Base-by-base conservation (phyloP, 495 filamentous ascomycete species). In the Trichoderma erinaceum region DNA sequence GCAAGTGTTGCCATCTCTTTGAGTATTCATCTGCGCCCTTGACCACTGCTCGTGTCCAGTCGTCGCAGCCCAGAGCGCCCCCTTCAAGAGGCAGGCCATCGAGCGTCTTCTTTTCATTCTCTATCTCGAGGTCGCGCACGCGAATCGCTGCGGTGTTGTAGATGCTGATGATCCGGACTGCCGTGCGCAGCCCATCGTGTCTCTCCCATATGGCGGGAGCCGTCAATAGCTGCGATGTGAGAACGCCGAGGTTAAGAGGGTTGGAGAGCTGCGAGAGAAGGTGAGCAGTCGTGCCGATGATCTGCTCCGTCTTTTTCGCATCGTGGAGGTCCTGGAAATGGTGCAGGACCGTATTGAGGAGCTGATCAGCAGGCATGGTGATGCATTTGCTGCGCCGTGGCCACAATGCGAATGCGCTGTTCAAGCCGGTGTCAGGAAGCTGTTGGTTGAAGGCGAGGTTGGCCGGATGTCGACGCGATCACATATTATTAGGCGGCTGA, bases 161-260 rank as follows among this genome's bases (percentile, higher is more conserved):
- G 70, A 96, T 86, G 75, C 92, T 90, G 70, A 97, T 84, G 70
- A 95, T 85, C 70, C 88, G 88, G 70, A 91, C 85, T 74, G 88
- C 86, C 3, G 88, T 87, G 48, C 85, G 84, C 41, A 99, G 81
- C 58, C 88, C 89, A 69, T 93, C 87, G 11, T 85, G 84, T 44
- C 84, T 83, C 38, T 87, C 80, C 95, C 95, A 99, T 77, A 99
- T 86, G 2, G 94, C 91, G 2, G 91, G 93, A 0, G 93, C 89
- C 12, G 86, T 86, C 27, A 99, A 86, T 44, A 97, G 83, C 68
- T 97, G 93, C n/a, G 92, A 92, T 1, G 93, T 91, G 64, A 99
- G 87, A 4, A 99, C 85, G 11, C 90, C 91, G 71, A 97, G 77
- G 72, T 99, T 99, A 43, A 97, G 83, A 13, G 93, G 95, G 71